Conservation (phyloP, 164 flowering plant species). For the Cinnamomum chago region DNA sequence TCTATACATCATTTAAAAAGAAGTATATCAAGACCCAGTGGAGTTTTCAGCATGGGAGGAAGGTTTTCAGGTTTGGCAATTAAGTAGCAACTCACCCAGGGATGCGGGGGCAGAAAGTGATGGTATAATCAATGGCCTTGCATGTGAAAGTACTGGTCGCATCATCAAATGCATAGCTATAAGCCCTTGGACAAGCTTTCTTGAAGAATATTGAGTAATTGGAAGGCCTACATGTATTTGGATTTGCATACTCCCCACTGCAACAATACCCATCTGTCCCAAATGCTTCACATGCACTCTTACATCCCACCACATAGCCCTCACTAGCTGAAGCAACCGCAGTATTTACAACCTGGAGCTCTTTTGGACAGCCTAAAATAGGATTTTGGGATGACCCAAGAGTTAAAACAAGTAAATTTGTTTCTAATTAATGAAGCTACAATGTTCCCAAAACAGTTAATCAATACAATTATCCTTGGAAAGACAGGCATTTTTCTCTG, state of each 20-base stretch:
- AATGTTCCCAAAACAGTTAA: neutral
- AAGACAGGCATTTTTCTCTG: neutral
- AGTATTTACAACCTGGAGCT: constrained; percentile 27
- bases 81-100: constrained; percentile 30
- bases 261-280: constrained; percentile 76
- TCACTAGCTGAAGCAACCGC: constrained; percentile 37
- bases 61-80: neutral
- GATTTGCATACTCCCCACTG: constrained; percentile 71
- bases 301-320: constrained; percentile 67
- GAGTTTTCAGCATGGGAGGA: neutral
- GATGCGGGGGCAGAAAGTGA: constrained; percentile 64
- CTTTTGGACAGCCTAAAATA: constrained; percentile 65
- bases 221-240: constrained; percentile 62
- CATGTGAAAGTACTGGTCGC: constrained; percentile 79
- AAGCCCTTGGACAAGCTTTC: constrained; percentile 75
- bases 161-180: constrained; percentile 85
- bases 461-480: neutral
- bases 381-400: neutral
- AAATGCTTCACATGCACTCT: constrained; percentile 80
- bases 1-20: neutral
- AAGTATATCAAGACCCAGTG: neutral
- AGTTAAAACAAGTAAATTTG: neutral
- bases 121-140: constrained; percentile 59
- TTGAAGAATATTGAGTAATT: constrained; percentile 66
- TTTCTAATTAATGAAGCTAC: neutral